Evolutionary conservation across 1,284 basidiomycete genomes (phyloP).

Genomic region (Leccinum subrobustum): DNA sequence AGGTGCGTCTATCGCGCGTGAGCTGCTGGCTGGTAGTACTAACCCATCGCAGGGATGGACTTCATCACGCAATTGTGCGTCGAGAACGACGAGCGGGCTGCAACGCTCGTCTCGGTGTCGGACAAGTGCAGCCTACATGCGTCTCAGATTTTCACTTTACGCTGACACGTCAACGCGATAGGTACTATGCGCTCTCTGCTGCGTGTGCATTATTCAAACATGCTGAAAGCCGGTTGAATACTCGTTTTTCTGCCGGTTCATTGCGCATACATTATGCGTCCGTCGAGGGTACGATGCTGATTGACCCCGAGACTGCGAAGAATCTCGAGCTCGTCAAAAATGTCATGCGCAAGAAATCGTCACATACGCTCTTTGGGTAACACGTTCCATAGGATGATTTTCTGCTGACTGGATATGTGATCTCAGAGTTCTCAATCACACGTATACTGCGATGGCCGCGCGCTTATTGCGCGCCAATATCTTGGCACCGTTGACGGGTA

Average conservation of each 20-base stretch:
- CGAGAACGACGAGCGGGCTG: constrained; percentile 74
- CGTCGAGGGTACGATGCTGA: constrained; percentile 88
- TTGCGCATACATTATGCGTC: constrained; percentile 80
- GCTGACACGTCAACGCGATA: constrained; percentile 33
- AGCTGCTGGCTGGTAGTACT: not conserved
- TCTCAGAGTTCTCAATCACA: constrained; percentile 68
- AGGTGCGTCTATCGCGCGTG: constrained; percentile 42
- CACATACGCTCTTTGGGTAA: constrained; percentile 75
- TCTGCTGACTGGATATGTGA: not conserved
- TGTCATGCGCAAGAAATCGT: constrained; percentile 59
- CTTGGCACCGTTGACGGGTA: constrained; percentile 80
- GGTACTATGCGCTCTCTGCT: constrained; percentile 87
- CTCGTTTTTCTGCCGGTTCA: constrained; percentile 67
- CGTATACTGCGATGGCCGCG: constrained; percentile 85
- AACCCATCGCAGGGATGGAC: constrained; percentile 59
- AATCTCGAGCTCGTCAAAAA: constrained; percentile 89
- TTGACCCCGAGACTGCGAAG: constrained; percentile 83
- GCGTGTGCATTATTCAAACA: constrained; percentile 84
- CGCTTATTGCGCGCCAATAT: constrained; percentile 80
- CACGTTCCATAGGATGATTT: constrained; percentile 12
- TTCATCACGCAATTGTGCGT: constrained; percentile 76
- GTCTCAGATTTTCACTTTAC: constrained; percentile 7
- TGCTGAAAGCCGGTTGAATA: constrained; percentile 63
- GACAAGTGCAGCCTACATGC: constrained; percentile 63
- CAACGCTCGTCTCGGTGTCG: constrained; percentile 68